A percentile compares a stretch with the other conserved stretches of the same genome.
These are phyloP conservation scores for Amphicarpaea edgeworthii DNA, from an alignment of 306 rosid species.

Conservation along the genomic window DNA sequence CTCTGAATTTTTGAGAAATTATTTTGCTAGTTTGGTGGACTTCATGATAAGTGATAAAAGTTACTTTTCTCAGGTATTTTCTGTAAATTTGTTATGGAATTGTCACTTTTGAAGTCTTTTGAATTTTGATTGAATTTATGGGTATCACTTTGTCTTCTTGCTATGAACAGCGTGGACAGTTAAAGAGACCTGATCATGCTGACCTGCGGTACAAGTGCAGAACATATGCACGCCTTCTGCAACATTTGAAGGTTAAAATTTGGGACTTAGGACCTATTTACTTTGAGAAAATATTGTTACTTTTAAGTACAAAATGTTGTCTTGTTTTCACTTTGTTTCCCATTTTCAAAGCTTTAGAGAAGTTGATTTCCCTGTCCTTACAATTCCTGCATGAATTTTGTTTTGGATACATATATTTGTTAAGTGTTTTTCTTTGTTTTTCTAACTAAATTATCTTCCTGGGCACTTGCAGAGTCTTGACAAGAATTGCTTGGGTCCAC, in stretches of 20 bases:
- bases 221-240: slow-evolving; percentile 96
- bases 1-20: slow-evolving; percentile 91
- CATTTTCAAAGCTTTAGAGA: background rate
- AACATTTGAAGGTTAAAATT: slow-evolving; percentile 85
- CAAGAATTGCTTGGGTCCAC: slow-evolving; percentile 87
- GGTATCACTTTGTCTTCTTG: slow-evolving; percentile 43
- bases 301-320: background rate
- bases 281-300: slow-evolving; percentile 1
- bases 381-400: slow-evolving; percentile 16
- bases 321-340: background rate
- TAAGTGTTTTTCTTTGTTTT: slow-evolving; percentile 12
- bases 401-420: slow-evolving; percentile 33
- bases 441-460: slow-evolving; percentile 41
- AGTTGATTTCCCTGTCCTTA: background rate
- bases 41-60: slow-evolving; percentile 98
- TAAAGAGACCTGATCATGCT: slow-evolving; percentile 99
- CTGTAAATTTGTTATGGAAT: slow-evolving; percentile 19
- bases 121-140: slow-evolving; percentile 10
- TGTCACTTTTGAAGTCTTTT: slow-evolving; percentile 28
- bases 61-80: slow-evolving; percentile 94
- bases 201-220: slow-evolving; percentile 98
- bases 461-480: slow-evolving; percentile 84
- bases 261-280: background rate
- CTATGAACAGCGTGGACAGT: slow-evolving; percentile 84
- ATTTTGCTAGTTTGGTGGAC: slow-evolving; percentile 97